These are phyloP conservation scores for Carpinus fangiana DNA, from an alignment of 306 rosid genomes.

Conservation along the genomic window DNA sequence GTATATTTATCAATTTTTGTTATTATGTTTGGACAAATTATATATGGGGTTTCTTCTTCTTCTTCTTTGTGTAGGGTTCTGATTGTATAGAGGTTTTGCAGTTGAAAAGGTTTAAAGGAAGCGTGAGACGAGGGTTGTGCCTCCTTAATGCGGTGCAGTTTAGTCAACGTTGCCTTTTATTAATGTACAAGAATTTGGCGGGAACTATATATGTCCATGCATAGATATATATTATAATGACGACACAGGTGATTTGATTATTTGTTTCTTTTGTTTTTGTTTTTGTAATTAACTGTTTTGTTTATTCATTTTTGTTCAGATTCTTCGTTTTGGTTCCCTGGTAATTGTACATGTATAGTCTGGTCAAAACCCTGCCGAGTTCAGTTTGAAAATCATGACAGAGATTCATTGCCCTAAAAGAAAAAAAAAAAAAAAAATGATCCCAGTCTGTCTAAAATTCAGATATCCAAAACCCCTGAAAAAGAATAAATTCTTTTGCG, in stretches of 20 bases:
- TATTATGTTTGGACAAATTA: neutral
- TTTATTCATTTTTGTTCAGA: conserved; percentile 4
- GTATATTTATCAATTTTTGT: neutral
- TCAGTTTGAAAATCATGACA: conserved; percentile 24
- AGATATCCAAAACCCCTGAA: neutral
- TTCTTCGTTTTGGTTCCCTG: neutral
- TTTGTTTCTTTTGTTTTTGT: neutral
- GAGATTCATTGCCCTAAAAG: conserved; percentile 19
- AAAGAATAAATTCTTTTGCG: conserved; percentile 10
- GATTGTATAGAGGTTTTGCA: neutral
- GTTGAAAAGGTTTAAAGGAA: conserved; percentile 33
- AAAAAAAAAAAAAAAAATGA: no score
- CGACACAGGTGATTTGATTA: conserved; percentile 33
- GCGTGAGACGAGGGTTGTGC: conserved; percentile 73
- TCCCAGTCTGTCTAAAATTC: neutral
- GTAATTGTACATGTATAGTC: neutral
- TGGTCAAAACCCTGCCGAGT: conserved; percentile 6
- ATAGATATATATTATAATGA: conserved; percentile 23
- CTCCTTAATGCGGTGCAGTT: conserved; percentile 69
- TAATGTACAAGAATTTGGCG: conserved; percentile 53
- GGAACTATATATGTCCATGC: conserved; percentile 45
- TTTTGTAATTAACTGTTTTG: neutral
- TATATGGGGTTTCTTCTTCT: neutral
- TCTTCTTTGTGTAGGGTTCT: conserved; percentile 7
- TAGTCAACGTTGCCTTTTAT: conserved; percentile 64